phyloP scores from a whole-genome alignment of 2,329 filamentous ascomycete species.

The Neonectria hederae region DNA sequence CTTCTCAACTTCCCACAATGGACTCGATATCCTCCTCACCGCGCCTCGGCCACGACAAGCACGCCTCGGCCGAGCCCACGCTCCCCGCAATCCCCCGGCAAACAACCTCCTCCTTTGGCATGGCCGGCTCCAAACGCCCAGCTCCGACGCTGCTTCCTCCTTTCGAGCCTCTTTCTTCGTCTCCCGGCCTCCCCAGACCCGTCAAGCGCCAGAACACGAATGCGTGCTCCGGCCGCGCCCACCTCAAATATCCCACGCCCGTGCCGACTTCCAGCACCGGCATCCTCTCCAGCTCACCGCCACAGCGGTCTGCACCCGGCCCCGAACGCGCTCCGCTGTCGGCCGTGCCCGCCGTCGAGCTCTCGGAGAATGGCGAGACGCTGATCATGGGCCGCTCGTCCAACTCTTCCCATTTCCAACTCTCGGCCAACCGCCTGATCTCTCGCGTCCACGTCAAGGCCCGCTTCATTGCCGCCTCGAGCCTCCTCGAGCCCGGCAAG shows the following conservation, averaged over 20 bases:
- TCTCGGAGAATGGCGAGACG: conserved; percentile 82
- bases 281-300: conserved; percentile 87
- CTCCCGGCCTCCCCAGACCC: conserved; percentile 74
- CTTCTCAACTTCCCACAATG: conserved; percentile 39
- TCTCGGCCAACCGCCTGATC: conserved; percentile 90
- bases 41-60: conserved; percentile 36
- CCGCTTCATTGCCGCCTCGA: conserved; percentile 76
- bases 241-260: conserved; percentile 87
- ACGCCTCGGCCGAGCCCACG: conserved; percentile 45
- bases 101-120: conserved; percentile 36
- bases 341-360: conserved; percentile 81
- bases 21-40: conserved; percentile 51
- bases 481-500: conserved; percentile 75
- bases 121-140: conserved; percentile 65
- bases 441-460: conserved; percentile 94
- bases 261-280: conserved; percentile 93
- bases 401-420: conserved; percentile 93
- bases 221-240: conserved; percentile 49
- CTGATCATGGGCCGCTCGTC: conserved; percentile 92
- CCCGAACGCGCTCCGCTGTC: conserved; percentile 86
- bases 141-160: conserved; percentile 77
- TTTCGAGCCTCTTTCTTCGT: conserved; percentile 83
- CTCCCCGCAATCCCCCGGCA: conserved; percentile 42
- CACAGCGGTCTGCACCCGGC: conserved; percentile 60
- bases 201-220: conserved; percentile 71